Evolutionary conservation across 768 basidiomycete genomes (phyloP).

Genomic region (Nidula microcarpa): DNA sequence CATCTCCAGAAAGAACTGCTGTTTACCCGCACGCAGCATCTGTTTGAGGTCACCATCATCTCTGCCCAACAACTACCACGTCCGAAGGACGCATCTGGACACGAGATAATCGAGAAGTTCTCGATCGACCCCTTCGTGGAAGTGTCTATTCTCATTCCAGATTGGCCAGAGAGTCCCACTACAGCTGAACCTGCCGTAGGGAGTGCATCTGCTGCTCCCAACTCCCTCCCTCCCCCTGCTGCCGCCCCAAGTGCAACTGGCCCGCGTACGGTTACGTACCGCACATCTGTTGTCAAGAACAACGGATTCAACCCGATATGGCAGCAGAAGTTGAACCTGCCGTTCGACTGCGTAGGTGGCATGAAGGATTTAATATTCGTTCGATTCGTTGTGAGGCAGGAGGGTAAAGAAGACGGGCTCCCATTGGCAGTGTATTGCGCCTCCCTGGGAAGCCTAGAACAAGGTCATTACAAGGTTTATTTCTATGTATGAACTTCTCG

Average conservation of each 20-base stretch:
- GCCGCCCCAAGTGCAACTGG: slow-evolving; percentile 10
- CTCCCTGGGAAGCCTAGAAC: slow-evolving; percentile 69
- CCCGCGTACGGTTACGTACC: slow-evolving; percentile 42
- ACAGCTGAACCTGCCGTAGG: not conserved
- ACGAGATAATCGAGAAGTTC: slow-evolving; percentile 58
- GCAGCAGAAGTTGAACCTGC: slow-evolving; percentile 67
- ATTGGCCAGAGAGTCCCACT: slow-evolving; percentile 49
- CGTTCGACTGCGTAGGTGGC: slow-evolving; percentile 73
- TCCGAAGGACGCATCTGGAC: slow-evolving; percentile 64
- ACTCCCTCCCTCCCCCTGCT: slow-evolving; percentile 6
- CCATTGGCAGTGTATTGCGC: slow-evolving; percentile 77
- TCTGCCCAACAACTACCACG: slow-evolving; percentile 91
- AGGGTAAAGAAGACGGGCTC: slow-evolving; percentile 50
- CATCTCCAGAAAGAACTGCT: slow-evolving; percentile 55
- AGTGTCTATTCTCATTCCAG: slow-evolving; percentile 71
- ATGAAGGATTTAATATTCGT: slow-evolving; percentile 89
- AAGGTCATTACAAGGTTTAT: slow-evolving; percentile 43
- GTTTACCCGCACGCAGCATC: slow-evolving; percentile 40
- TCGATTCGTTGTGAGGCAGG: slow-evolving; percentile 71
- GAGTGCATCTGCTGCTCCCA: not conserved
- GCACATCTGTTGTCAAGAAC: slow-evolving; percentile 73
- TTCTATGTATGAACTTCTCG: slow-evolving; percentile 2
- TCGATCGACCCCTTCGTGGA: slow-evolving; percentile 67
- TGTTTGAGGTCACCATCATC: slow-evolving; percentile 56
- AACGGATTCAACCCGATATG: slow-evolving; percentile 95